phyloP scores from a whole-genome alignment of 78 protist species.

The Dictyostelium citrinum region DNA sequence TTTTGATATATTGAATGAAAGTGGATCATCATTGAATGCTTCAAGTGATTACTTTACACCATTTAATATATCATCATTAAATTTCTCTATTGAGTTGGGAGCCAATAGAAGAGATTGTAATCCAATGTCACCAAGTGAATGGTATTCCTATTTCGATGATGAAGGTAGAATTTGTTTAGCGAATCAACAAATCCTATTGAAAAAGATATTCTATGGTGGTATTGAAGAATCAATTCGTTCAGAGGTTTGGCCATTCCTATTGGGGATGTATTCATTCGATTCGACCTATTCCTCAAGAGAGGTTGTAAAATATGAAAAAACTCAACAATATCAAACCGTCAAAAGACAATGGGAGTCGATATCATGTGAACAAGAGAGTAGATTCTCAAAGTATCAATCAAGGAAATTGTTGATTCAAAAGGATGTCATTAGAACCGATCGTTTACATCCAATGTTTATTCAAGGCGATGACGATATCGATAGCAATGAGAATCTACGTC shows the following conservation, averaged over 20 bases:
- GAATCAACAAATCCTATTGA: constrained; percentile 39
- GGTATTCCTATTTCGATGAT: constrained; percentile 78
- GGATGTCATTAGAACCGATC: constrained; percentile 83
- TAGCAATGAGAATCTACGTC: constrained; percentile 2
- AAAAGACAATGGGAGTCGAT: constrained; percentile 71
- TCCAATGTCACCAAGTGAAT: constrained; percentile 57
- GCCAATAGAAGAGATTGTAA: constrained; percentile 68
- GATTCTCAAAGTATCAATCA: constrained; percentile 46
- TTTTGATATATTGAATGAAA: constrained; percentile 2
- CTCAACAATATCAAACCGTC: constrained; percentile 47
- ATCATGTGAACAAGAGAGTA: constrained; percentile 48
- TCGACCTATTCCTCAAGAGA: constrained; percentile 59
- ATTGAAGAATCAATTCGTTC: constrained; percentile 53
- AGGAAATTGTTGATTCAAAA: constrained; percentile 45
- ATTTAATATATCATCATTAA: constrained; percentile 36
- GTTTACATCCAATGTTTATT: constrained; percentile 51
- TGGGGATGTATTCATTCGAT: constrained; percentile 59
- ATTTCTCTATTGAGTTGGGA: constrained; percentile 3
- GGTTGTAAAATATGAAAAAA: constrained; percentile 39
- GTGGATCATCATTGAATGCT: constrained; percentile 10
- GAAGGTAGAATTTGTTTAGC: constrained; percentile 47
- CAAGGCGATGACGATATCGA: constrained; percentile 20
- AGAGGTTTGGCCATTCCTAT: constrained; percentile 83
- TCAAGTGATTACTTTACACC: constrained; percentile 58
- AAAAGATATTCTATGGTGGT: constrained; percentile 80